phyloP scores from a whole-genome alignment of 2,329 filamentous ascomycete species.

The Trichophaea hybrida region DNA sequence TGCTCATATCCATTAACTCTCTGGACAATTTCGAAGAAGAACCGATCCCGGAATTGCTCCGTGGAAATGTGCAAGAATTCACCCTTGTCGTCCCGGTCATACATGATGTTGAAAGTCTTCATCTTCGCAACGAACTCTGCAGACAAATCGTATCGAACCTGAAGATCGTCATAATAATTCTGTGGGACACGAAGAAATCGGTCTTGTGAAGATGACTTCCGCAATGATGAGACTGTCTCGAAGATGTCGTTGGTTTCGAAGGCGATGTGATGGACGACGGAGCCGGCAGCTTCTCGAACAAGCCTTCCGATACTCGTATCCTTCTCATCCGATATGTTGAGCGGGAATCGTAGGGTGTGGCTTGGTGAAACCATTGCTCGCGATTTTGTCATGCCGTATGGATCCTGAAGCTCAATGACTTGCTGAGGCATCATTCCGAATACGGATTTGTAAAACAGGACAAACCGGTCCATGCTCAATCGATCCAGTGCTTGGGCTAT shows the following conservation, averaged over 20 bases:
- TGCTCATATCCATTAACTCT: constrained; percentile 21
- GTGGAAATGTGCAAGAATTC: constrained; percentile 21
- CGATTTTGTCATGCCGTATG: constrained; percentile 17
- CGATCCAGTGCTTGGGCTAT: constrained; percentile 21
- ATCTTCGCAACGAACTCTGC: constrained; percentile 18
- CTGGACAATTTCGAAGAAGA: constrained; percentile 23
- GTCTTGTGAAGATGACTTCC: constrained; percentile 5
- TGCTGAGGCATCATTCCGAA: constrained; percentile 15
- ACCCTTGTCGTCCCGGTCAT: constrained; percentile 21
- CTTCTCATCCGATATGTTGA: constrained; percentile 14
- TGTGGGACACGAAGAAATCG: constrained; percentile 20
- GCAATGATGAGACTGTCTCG: constrained; percentile 11
- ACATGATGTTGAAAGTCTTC: constrained; percentile 18
- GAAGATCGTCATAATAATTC: constrained; percentile 21
- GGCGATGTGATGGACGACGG: constrained; percentile 19
- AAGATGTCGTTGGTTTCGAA: constrained; percentile 19
- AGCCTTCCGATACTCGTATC: constrained; percentile 1
- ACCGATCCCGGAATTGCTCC: constrained; percentile 21
- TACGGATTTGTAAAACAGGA: constrained; percentile 17
- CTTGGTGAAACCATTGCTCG: constrained; percentile 19
- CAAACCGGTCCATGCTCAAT: constrained; percentile 19
- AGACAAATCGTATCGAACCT: constrained; percentile 19
- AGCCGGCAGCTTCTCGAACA: constrained; percentile 4
- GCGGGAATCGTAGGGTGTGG: constrained; percentile 14
- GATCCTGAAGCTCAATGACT: constrained; percentile 19